Evolutionary conservation across 345 rosid species (phyloP).

Genomic region (Salix dunnii): DNA sequence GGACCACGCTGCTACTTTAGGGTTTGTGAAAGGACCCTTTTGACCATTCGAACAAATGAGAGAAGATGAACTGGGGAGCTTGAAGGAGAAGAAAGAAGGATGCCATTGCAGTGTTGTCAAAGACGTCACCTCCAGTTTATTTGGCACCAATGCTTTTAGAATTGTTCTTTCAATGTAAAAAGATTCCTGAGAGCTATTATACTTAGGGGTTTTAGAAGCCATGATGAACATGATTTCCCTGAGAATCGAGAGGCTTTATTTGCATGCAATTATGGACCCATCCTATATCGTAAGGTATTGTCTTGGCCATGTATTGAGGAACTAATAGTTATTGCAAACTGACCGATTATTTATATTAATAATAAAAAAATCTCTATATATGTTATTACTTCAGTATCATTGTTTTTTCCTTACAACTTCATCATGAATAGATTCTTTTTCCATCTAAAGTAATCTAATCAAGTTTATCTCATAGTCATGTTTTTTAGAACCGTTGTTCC

Average conservation of each 20-base stretch:
- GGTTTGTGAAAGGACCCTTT: neutral
- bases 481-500: too few species aligned
- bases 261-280: neutral
- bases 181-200: slow-evolving; percentile 5
- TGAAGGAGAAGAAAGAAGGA: neutral
- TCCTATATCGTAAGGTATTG: neutral
- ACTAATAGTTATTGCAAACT: too few species aligned
- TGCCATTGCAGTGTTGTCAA: neutral
- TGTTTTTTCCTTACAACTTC: too few species aligned
- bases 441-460: too few species aligned
- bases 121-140: slow-evolving; percentile 11
- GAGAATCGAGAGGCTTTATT: neutral
- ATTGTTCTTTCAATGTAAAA: neutral
- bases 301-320: neutral
- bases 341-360: too few species aligned
- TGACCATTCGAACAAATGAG: slow-evolving; percentile 5
- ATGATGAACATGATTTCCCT: neutral
- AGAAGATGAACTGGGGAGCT: neutral
- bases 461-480: too few species aligned
- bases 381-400: too few species aligned
- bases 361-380: too few species aligned
- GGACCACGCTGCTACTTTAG: neutral
- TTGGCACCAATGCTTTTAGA: slow-evolving; percentile 23
- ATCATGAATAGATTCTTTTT: too few species aligned
- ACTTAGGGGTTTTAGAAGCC: neutral